Conservation (phyloP, 2,329 filamentous ascomycete genomes). For the Fusarium armeniacum region DNA sequence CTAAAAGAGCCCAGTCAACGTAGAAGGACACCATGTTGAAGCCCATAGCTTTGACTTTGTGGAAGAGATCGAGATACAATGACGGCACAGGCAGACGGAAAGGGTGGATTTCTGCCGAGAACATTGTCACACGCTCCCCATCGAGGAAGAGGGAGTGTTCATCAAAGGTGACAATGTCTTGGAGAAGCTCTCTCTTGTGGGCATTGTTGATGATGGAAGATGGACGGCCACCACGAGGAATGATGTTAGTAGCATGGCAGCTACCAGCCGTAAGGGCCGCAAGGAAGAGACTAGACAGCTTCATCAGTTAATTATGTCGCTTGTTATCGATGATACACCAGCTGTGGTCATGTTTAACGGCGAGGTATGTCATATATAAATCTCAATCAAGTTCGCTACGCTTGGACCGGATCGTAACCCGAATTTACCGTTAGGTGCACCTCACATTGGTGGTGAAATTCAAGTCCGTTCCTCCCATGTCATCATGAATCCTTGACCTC, state of each 20-base stretch:
- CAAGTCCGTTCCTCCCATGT: slow-evolving; percentile 2
- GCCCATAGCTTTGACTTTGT: slow-evolving; percentile 85
- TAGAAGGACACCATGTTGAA: slow-evolving; percentile 87
- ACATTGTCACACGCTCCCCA: slow-evolving; percentile 78
- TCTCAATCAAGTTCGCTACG: neutral
- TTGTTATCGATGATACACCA: fast-evolving
- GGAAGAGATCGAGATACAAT: slow-evolving; percentile 77
- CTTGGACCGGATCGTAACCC: slow-evolving; percentile 23
- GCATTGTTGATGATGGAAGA: slow-evolving; percentile 43
- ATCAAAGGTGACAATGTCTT: slow-evolving; percentile 75
- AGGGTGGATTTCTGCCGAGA: slow-evolving; percentile 81
- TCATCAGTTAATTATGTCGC: slow-evolving; percentile 16
- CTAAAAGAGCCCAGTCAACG: slow-evolving; percentile 81
- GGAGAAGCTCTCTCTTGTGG: slow-evolving; percentile 48
- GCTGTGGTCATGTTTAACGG: fast-evolving
- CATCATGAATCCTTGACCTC: slow-evolving; percentile 5
- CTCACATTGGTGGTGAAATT: slow-evolving; percentile 40
- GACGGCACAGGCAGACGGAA: slow-evolving; percentile 65
- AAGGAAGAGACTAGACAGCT: slow-evolving; percentile 21
- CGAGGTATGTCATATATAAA: slow-evolving; percentile 9
- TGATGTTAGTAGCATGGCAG: slow-evolving; percentile 33
- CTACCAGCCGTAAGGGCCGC: slow-evolving; percentile 7
- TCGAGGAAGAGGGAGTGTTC: slow-evolving; percentile 77
- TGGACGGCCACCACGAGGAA: slow-evolving; percentile 37
- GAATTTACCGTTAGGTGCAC: slow-evolving; percentile 22